Percentiles rank a stretch among this genome's conserved stretches.
Evolutionary conservation across 1,284 basidiomycete genomes (phyloP).

Genomic region (Cryptococcus sp.): DNA sequence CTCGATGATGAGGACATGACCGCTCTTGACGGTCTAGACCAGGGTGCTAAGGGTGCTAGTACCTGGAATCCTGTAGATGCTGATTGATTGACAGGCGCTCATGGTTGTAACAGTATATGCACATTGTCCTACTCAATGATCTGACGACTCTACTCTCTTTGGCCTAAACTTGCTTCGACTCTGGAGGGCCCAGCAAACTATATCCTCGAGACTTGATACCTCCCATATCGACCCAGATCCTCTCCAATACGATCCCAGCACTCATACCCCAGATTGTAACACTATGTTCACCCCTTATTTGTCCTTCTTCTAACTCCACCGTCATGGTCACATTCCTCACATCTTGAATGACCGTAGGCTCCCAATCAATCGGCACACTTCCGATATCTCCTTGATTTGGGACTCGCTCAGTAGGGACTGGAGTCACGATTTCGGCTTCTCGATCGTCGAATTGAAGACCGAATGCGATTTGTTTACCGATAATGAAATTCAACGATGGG

Average conservation of each 20-base stretch:
- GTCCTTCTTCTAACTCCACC: constrained; percentile 14
- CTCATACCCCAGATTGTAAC: constrained; percentile 31
- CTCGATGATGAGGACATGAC: constrained; percentile 60
- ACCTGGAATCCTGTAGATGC: constrained; percentile 12
- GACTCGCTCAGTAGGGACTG: constrained; percentile 8
- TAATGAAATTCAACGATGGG: constrained; percentile 58
- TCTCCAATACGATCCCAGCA: constrained; percentile 34
- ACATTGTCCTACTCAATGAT: no score
- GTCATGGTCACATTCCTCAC: constrained; percentile 29
- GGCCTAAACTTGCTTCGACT: constrained; percentile 20
- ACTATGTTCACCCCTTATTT: constrained; percentile 20
- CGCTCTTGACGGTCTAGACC: constrained; percentile 55
- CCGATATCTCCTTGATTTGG: constrained; percentile 46
- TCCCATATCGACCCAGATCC: constrained; percentile 33
- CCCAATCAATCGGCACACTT: constrained; percentile 50
- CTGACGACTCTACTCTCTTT: no score
- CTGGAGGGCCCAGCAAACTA: constrained; percentile 33
- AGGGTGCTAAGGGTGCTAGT: constrained; percentile 37
- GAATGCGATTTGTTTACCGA: constrained; percentile 56
- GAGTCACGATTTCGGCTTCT: constrained; percentile 7
- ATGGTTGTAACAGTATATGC: no score
- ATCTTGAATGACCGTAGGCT: constrained; percentile 25
- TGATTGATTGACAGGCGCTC: neutral
- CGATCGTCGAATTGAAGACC: constrained; percentile 45
- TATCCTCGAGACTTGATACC: constrained; percentile 26